Percentiles rank a stretch among this genome's conserved stretches.
Conservation (phyloP, 805 yeast species). For the Candida sonorensis region DNA sequence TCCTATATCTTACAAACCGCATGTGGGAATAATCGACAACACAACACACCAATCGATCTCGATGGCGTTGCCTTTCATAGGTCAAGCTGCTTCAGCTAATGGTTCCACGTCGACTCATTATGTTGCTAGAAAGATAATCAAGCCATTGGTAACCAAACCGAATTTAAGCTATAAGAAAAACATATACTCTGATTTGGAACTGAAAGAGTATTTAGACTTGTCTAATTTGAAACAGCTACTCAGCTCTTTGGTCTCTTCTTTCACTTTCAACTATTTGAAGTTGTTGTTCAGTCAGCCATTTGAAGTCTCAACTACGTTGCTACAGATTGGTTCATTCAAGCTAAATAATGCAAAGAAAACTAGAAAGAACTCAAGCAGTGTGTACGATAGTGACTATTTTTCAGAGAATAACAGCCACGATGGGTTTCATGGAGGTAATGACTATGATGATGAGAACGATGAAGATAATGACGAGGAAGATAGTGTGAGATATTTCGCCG, state of each 20-base stretch:
- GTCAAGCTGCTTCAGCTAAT: slow-evolving; percentile 7
- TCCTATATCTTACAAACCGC: slow-evolving; percentile 27
- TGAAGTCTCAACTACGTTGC: slow-evolving; percentile 68
- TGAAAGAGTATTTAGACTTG: slow-evolving; percentile 58
- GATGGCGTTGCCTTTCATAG: slow-evolving; percentile 23
- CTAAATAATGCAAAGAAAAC: too few species aligned
- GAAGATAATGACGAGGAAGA: slow-evolving; percentile 35
- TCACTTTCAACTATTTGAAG: slow-evolving; percentile 61
- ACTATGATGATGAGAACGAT: slow-evolving; percentile 21
- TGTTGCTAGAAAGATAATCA: slow-evolving; percentile 14
- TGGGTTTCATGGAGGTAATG: slow-evolving; percentile 1
- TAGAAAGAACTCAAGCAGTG: too few species aligned
- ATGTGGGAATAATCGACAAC: slow-evolving; percentile 30
- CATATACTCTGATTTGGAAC: slow-evolving; percentile 51
- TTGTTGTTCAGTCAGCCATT: slow-evolving; percentile 79
- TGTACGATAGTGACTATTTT: too few species aligned
- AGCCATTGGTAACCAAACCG: slow-evolving; percentile 16
- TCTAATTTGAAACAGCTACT: slow-evolving; percentile 51
- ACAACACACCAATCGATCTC: slow-evolving; percentile 28
- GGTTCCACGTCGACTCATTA: slow-evolving; percentile 4
- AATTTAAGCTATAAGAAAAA: slow-evolving; percentile 24
- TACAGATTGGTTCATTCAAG: slow-evolving; percentile 71
- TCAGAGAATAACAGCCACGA: too few species aligned
- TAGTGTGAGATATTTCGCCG: slow-evolving; percentile 18
- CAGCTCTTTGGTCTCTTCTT: slow-evolving; percentile 50